Base-by-base conservation (phyloP, 352 stramenopile species). In the Globisporangium solare region DNA sequence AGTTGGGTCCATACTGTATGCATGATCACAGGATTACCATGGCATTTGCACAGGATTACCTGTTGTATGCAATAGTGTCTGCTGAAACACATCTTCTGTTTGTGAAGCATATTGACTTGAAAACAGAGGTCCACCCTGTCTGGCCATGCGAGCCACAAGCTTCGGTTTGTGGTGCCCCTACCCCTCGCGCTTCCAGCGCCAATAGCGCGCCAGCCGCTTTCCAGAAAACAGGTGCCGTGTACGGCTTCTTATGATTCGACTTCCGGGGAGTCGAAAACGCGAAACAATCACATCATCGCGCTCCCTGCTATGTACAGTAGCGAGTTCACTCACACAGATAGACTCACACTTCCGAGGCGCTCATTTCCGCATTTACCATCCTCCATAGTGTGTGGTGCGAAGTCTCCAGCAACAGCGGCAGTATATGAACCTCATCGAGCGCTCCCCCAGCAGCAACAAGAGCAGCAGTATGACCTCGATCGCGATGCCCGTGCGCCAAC, bases 381-480 rank as follows among this genome's bases (percentile, higher is more conserved):
- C 24, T 17, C 20, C 17, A 3, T 3, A 15, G 12, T 15, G 39
- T n/a, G 39, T 43, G 39, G 37, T n/a, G 39, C 7, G 39, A 15
- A 6, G 13, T 13, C 12, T 43, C 39, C 39, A 43, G n/a, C n/a
- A n/a, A n/a, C n/a, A n/a, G n/a, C n/a, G n/a, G n/a, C n/a, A n/a
- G 39, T 43, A 43, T 43, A 43, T 43, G 39, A 43, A 43, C 39
- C 12, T 43, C 2, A n/a, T 43, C 13, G 39, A 43, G 10, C 12
- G 39, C 39, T 24, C 46, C 13, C 14, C 46, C 46, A 51, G 10
- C 46, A 51, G 10, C 48, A 67, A 4, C 37, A 57, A 10, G 18
- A 41, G 35, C 52, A 57, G 39, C 51, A 60, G 42, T 13, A 73
- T 83, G 74, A 74, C 73, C 40, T 84, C 77, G 37, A 83, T 74